Percentiles rank a stretch among this genome's conserved stretches.
Conservation (phyloP, 495 filamentous ascomycete genomes). For the Bathelium albidoporum region DNA sequence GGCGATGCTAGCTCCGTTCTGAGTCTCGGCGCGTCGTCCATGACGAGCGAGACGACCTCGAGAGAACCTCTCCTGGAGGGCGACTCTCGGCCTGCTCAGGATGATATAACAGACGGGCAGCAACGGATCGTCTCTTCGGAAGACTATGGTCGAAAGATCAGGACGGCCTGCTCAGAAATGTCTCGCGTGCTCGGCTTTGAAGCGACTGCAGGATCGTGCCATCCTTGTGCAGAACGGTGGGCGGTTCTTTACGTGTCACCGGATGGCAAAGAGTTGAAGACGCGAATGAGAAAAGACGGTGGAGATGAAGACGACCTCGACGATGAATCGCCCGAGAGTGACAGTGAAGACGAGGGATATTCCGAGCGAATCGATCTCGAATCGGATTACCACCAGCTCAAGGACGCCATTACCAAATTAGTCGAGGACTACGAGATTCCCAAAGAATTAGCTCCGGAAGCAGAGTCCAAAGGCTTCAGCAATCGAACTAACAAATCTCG, state of each 20-base stretch:
- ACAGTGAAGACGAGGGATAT: conserved; percentile 56
- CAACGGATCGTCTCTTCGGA: conserved; percentile 16
- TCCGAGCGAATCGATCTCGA: conserved; percentile 58
- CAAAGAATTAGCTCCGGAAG: conserved; percentile 44
- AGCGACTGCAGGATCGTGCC: conserved; percentile 48
- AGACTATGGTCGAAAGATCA: conserved; percentile 33
- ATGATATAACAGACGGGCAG: conserved; percentile 16
- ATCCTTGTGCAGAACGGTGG: conserved; percentile 66
- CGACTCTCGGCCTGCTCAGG: neutral
- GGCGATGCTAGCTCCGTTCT: conserved; percentile 43
- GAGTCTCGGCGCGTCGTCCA: conserved; percentile 57
- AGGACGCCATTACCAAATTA: conserved; percentile 70
- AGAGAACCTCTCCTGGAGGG: conserved; percentile 51
- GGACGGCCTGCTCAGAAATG: conserved; percentile 57
- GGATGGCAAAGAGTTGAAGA: conserved; percentile 56
- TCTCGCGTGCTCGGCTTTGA: conserved; percentile 49
- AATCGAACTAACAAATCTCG: conserved; percentile 47
- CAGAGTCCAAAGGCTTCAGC: conserved; percentile 49
- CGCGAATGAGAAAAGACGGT: conserved; percentile 61
- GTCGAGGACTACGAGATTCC: conserved; percentile 72
- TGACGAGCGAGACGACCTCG: conserved; percentile 57
- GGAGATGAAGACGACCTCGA: conserved; percentile 56
- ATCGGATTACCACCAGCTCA: conserved; percentile 73
- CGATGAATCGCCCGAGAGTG: conserved; percentile 50
- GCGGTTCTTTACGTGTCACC: conserved; percentile 65